phyloP scores from a whole-genome alignment of 495 filamentous ascomycete species.

The Penicillium simplicissimum region DNA sequence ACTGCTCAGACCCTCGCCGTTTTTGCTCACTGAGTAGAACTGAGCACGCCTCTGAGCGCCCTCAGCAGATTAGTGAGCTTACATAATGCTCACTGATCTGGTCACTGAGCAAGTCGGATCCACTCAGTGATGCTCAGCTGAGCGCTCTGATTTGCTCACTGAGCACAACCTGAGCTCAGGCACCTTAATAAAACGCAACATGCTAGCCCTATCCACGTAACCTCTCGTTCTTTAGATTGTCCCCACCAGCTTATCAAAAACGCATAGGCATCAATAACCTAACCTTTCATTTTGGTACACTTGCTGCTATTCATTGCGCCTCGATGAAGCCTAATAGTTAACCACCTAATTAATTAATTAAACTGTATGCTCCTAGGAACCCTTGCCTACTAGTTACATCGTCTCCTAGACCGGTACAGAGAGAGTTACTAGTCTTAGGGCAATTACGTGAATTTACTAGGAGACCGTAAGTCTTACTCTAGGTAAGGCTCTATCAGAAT shows the following conservation, averaged over 20 bases:
- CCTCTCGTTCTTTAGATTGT: not conserved
- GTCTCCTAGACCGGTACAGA: too few relatives aligned
- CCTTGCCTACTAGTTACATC: not conserved
- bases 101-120: not conserved
- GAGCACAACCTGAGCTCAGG: conserved; percentile 1
- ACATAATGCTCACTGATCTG: too few relatives aligned
- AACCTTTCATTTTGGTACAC: not conserved
- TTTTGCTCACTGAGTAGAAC: not conserved
- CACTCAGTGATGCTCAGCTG: not conserved
- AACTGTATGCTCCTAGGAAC: not conserved
- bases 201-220: conserved; percentile 1
- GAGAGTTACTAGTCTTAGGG: too few relatives aligned
- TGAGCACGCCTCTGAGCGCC: too few relatives aligned
- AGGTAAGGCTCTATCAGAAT: too few relatives aligned
- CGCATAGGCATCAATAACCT: not conserved
- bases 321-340: not conserved
- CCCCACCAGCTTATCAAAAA: not conserved
- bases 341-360: not conserved
- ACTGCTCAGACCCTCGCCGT: not conserved
- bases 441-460: too few relatives aligned
- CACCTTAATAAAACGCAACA: conserved; percentile 1
- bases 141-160: conserved; percentile 4
- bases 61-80: too few relatives aligned
- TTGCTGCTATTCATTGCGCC: too few relatives aligned
- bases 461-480: too few relatives aligned